Conservation (phyloP, 345 rosid genomes). For the Eucalyptus sp. region DNA sequence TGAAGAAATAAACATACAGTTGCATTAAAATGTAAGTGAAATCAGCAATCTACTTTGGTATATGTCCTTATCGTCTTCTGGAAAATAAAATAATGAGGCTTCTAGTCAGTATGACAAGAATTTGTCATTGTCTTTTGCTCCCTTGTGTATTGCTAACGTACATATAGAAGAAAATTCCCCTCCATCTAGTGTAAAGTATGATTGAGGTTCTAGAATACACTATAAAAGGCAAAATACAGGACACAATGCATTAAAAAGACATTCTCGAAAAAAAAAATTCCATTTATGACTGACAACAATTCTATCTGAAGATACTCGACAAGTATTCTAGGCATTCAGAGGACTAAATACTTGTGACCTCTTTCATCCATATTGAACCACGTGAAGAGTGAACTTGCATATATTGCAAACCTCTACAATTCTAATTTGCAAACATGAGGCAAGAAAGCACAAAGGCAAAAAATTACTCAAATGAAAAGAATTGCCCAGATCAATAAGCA, state of each 20-base stretch:
- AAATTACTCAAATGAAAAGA: not conserved
- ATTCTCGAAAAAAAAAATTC: not conserved
- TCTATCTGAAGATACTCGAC: not conserved
- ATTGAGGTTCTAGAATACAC: not conserved
- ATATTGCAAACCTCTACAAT: not conserved
- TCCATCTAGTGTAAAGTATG: not conserved
- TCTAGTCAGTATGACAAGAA: not conserved
- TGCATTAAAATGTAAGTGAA: not conserved
- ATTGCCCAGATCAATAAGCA: not conserved
- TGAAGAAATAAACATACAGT: conserved; percentile 11
- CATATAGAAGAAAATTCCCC: not conserved
- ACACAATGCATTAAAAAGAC: not conserved
- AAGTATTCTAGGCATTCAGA: not conserved
- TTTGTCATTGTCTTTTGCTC: not conserved
- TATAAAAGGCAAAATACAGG: not conserved
- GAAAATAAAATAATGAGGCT: not conserved
- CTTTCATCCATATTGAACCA: not conserved
- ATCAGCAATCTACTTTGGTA: not conserved
- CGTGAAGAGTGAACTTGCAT: not conserved
- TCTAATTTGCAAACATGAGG: not conserved
- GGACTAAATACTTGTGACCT: not conserved
- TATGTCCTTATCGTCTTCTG: not conserved
- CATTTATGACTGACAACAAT: not conserved
- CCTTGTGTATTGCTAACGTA: not conserved
- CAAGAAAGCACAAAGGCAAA: not conserved